These are phyloP conservation scores for Lactifluus echinatus DNA, from an alignment of 768 basidiomycete species.

Conservation along the genomic window DNA sequence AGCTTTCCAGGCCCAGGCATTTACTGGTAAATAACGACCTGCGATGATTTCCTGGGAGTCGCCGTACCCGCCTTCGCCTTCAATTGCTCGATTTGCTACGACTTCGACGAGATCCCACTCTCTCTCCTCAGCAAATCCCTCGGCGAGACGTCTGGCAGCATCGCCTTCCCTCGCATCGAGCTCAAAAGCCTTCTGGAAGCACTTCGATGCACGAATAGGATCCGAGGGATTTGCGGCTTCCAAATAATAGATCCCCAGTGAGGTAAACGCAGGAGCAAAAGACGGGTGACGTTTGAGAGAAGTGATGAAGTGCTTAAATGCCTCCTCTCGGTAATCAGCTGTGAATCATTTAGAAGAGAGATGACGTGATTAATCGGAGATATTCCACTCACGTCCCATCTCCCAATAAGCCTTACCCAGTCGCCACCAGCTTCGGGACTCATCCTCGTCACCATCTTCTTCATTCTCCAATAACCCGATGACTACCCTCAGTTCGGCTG, in stretches of 20 bases:
- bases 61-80: slow-evolving; percentile 79
- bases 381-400: slow-evolving; percentile 46
- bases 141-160: slow-evolving; percentile 76
- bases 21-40: slow-evolving; percentile 56
- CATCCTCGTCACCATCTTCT: slow-evolving; percentile 44
- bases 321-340: slow-evolving; percentile 49
- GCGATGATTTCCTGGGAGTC: slow-evolving; percentile 33
- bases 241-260: slow-evolving; percentile 83
- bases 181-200: slow-evolving; percentile 98
- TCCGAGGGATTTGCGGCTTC: slow-evolving; percentile 67
- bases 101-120: slow-evolving; percentile 97
- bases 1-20: slow-evolving; percentile 98
- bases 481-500: slow-evolving; percentile 41
- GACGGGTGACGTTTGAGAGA: slow-evolving; percentile 65
- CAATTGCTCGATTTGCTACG: slow-evolving; percentile 86
- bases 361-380: neutral
- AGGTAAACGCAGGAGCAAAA: slow-evolving; percentile 90
- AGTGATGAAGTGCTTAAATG: slow-evolving; percentile 71
- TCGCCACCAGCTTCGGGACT: slow-evolving; percentile 79
- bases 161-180: slow-evolving; percentile 82
- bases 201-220: slow-evolving; percentile 79
- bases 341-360: neutral
- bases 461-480: slow-evolving; percentile 36
- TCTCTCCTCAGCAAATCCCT: slow-evolving; percentile 83
- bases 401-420: slow-evolving; percentile 73